Conservation (phyloP, 495 filamentous ascomycete species). For the Aspergillus mulundensis region DNA sequence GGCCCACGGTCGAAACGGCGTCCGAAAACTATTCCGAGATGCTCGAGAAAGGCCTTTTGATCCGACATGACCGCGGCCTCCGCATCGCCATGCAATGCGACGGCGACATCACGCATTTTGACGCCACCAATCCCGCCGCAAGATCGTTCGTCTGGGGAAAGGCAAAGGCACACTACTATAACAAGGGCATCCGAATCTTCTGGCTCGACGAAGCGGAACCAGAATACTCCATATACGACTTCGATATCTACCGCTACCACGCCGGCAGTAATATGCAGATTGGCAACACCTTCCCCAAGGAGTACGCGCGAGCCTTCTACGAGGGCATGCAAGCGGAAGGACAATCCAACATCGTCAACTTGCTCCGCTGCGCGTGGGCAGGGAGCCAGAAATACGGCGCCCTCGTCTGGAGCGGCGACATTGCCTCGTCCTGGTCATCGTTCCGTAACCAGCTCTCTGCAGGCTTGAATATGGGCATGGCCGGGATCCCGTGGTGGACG, state of each 20-base stretch:
- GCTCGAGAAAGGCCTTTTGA: constrained; percentile 49
- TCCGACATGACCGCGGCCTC: constrained; percentile 51
- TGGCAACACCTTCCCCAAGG: constrained; percentile 53
- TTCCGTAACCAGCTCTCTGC: constrained; percentile 54
- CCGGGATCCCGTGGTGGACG: constrained; percentile 57
- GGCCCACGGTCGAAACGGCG: constrained; percentile 52
- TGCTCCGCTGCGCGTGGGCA: constrained; percentile 57
- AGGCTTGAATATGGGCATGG: constrained; percentile 54
- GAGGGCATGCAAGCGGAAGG: constrained; percentile 49
- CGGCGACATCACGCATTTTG: constrained; percentile 52
- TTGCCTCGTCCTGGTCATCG: constrained; percentile 52
- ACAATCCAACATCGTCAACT: constrained; percentile 50
- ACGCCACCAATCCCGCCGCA: constrained; percentile 52
- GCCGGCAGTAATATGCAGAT: constrained; percentile 47
- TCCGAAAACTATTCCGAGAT: constrained; percentile 53
- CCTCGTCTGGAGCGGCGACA: constrained; percentile 57
- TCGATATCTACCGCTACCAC: constrained; percentile 56
- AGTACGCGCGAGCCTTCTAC: constrained; percentile 53
- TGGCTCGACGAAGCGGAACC: constrained; percentile 62
- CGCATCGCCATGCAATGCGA: constrained; percentile 49
- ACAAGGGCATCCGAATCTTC: constrained; percentile 53
- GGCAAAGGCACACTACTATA: constrained; percentile 51
- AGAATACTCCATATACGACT: constrained; percentile 56
- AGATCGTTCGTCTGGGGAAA: constrained; percentile 51
- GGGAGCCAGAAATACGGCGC: constrained; percentile 58